Percentiles rank a stretch among this genome's conserved stretches.
Evolutionary conservation across 495 filamentous ascomycete species (phyloP).

Genomic region (Parathielavia appendiculata): DNA sequence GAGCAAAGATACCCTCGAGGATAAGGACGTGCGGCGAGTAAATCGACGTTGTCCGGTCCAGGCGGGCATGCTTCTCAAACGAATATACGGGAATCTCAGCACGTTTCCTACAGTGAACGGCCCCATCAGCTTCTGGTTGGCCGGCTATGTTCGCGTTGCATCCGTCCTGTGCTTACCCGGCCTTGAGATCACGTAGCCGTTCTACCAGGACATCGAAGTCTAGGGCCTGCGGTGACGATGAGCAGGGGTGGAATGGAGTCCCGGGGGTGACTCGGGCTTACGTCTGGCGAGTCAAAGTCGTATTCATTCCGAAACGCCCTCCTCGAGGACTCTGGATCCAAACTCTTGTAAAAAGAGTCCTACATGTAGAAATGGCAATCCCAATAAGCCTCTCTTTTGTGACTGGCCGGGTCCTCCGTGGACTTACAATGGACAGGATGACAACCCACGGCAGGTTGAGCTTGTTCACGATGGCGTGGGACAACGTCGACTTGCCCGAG

Average conservation of each 20-base stretch:
- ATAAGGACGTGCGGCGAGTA: constrained; percentile 97
- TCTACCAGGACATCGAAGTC: constrained; percentile 89
- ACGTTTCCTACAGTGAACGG: constrained; percentile 59
- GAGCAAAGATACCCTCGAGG: constrained; percentile 89
- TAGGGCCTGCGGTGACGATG: constrained; percentile 52
- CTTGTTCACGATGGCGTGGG: constrained; percentile 81
- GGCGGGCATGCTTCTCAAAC: constrained; percentile 82
- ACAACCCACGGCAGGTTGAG: constrained; percentile 96
- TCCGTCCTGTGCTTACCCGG: constrained; percentile 58
- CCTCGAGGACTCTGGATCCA: constrained; percentile 65
- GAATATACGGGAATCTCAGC: constrained; percentile 93
- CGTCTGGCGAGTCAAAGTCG: constrained; percentile 88
- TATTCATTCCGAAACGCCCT: constrained; percentile 84
- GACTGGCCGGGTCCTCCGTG: not conserved
- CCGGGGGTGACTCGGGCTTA: constrained; percentile 21
- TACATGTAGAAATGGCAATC: constrained; percentile 29
- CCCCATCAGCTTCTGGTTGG: constrained; percentile 6
- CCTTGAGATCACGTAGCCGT: constrained; percentile 75
- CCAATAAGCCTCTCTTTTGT: not conserved
- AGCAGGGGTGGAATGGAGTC: constrained; percentile 18
- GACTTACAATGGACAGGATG: constrained; percentile 83
- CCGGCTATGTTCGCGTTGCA: constrained; percentile 8
- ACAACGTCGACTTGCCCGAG: constrained; percentile 94
- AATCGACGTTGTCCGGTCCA: constrained; percentile 72
- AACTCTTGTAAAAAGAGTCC: constrained; percentile 94